A percentile compares a stretch with the other conserved stretches of the same genome.
These are phyloP conservation scores for Pyrus pyrifolia DNA, from an alignment of 306 rosid genomes.

Conservation along the genomic window DNA sequence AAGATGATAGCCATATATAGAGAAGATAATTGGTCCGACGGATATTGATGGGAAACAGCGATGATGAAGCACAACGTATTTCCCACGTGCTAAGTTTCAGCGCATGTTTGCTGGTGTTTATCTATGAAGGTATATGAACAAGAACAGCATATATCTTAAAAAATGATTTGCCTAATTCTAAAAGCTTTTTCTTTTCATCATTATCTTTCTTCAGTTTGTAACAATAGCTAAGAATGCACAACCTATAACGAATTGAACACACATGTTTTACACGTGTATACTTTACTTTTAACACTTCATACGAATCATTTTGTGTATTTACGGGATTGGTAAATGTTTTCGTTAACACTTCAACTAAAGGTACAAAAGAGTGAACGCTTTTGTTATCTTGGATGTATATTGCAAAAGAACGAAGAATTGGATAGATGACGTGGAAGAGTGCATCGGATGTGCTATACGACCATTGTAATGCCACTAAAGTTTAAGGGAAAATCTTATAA, in stretches of 20 bases:
- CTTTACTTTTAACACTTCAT: no score
- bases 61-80: background rate
- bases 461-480: no score
- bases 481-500: no score
- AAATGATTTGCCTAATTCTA: background rate
- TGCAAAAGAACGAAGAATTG: no score
- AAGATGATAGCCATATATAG: background rate
- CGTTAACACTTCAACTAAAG: no score
- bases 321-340: background rate
- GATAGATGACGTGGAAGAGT: no score
- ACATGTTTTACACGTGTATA: background rate
- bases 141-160: no score
- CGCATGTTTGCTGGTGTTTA: no score
- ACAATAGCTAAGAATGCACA: background rate
- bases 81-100: no score
- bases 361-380: no score
- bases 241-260: background rate
- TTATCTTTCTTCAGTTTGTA: background rate
- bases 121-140: background rate
- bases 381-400: no score
- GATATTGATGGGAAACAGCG: conserved; percentile 7
- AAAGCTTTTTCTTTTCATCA: background rate
- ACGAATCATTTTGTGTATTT: background rate
- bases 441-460: no score
- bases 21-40: conserved; percentile 15